Evolutionary conservation across 352 stramenopile genomes (phyloP), one percentile per base, ranked within the genome.

Genomic region (Phytophthora kernoviae): DNA sequence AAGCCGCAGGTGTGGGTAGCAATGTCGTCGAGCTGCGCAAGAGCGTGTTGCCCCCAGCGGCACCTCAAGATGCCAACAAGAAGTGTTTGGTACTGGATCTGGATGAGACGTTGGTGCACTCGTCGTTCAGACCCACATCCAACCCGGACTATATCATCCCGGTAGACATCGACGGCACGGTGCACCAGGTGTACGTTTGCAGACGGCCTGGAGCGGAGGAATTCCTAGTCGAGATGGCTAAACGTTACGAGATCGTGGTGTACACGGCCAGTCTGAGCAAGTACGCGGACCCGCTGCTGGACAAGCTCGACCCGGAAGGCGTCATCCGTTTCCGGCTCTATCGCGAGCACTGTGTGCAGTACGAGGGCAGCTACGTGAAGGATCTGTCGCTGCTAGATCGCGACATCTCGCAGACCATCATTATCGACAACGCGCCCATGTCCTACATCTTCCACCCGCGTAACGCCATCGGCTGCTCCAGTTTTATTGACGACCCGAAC

Each of bases 401-500:
- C 30, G 78, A 98, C 36, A 74, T 98, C 22, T 80, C 75, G 33
- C 87, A 97, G 62, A 84, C 83, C 21, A 98, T 99, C 62, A 98
- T 99, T 68, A 97, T 99, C 56, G 97, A 99, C 77, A 99, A 99
- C 74, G 98, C 93, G 51, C 96, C 97, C n/a, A 94, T 92, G 71
- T 97, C 91, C 14, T 99, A 98, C 70, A 78, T 98, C 41, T 99
- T 99, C 70, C 97, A 99, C 69, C 96, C 97, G 14, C 68, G 68
- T 53, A 88, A 88, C 33, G 77, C 80, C 22, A 85, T 88, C 64
- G 77, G 77, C 44, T 87, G 77, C 65, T 89, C 79, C 33, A 86
- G 68, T 40, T 98, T 96, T 55, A 96, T 97, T 37, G 87, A 97
- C 51, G 86, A 97, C 65, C 63, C 78, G 60, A 66, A 75, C 32